Evolutionary conservation across 257 asterid genomes (phyloP).

Genomic region (Galeopsis tetrahit): DNA sequence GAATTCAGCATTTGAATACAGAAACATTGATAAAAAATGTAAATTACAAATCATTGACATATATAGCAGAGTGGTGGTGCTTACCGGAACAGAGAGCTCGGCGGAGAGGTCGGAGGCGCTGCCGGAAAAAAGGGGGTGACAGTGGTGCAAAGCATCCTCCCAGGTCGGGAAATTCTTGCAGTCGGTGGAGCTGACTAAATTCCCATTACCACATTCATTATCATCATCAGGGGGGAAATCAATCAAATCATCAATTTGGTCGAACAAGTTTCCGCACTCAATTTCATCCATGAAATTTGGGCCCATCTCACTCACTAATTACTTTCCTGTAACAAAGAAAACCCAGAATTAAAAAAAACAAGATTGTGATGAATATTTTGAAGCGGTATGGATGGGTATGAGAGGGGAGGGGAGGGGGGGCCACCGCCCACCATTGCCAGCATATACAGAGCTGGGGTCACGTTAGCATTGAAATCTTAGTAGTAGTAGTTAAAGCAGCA

Average conservation of each 20-base stretch:
- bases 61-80: background rate
- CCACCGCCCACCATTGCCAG: slow-evolving; percentile 36
- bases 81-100: slow-evolving; percentile 91
- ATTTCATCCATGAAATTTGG: slow-evolving; percentile 69
- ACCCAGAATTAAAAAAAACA: slow-evolving; percentile 5
- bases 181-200: slow-evolving; percentile 53
- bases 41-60: too few species aligned
- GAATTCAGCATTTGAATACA: too few species aligned
- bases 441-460: slow-evolving; percentile 40
- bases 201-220: slow-evolving; percentile 53
- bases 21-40: too few species aligned
- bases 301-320: slow-evolving; percentile 56
- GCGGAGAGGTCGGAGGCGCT: slow-evolving; percentile 66
- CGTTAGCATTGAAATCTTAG: slow-evolving; percentile 36
- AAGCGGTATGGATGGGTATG: background rate
- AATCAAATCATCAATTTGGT: slow-evolving; percentile 87
- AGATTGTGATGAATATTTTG: slow-evolving; percentile 6
- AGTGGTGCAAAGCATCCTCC: slow-evolving; percentile 62
- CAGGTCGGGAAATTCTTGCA: slow-evolving; percentile 67
- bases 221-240: slow-evolving; percentile 80
- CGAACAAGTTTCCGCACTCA: slow-evolving; percentile 84
- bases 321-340: slow-evolving; percentile 32
- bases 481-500: slow-evolving; percentile 20
- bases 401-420: background rate
- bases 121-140: slow-evolving; percentile 58